Evolutionary conservation across 441 rosid genomes (phyloP), one percentile per base, ranked within the genome.

Genomic region (Croton setiger): DNA sequence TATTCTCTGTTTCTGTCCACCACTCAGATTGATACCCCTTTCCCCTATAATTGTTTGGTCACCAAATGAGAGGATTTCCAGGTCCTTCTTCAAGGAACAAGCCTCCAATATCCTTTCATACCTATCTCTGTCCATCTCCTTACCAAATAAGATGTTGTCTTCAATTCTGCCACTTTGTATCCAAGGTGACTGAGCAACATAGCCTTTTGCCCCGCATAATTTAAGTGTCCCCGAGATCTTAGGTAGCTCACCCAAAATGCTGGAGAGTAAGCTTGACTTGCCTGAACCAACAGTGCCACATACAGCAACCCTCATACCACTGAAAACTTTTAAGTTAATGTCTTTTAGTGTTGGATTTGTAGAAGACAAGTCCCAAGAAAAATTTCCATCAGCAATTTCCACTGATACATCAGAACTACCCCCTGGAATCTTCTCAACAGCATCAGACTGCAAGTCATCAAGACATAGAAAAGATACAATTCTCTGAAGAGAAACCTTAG

Each of bases 141-240:
- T 78, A 44, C 98, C 93, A 72, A 93, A 93, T 75, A 89, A 70
- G 47, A 91, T 83, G 75, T 93, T 93, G 21, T 87, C 94, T 73
- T 86, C 91, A 31, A 93, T 83, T 75, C 76, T 89, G 52, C 97
- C 90, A 64, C 97, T 89, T 75, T 87, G 96, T 64, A 89, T 91
- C 98, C 98, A 93, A 23, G 97, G 90, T n/a, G 96, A 87, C 74
- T 89, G 97, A 52, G 96, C 80, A 72, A 87, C 89, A 53, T 85
- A 92, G 18, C 96, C 98, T 78, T 86, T 85, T 44, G 76, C 76
- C 53, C 98, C 98, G 61, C 83, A 84, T 43, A 85, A 17, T 72
- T 72, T 84, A 17, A 82, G 21, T 9, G 73, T 68, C 23, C 90
- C 88, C 0, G 92, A 85, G 64, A 80, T 58, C 73, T 81, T 85